A percentile compares a stretch with the other conserved stretches of the same genome.
Evolutionary conservation across 202 grass and related monocot genomes (phyloP).

Genomic region (Bolboschoenoplectus hybrid): DNA sequence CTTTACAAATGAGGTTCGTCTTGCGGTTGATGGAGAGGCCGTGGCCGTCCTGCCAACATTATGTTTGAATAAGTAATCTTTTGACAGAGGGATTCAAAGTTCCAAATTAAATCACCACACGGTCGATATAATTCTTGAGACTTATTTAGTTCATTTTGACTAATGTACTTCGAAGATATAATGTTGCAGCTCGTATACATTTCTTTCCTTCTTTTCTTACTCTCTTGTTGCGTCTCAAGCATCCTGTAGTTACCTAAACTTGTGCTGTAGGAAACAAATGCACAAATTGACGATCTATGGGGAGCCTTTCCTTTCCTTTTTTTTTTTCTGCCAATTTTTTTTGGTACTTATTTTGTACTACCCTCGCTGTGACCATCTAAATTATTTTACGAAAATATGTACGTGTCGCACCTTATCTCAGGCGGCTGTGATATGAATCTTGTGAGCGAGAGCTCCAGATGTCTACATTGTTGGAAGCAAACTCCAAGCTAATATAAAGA

Average conservation of each 20-base stretch:
- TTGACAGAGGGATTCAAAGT: neutral
- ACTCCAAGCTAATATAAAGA: neutral
- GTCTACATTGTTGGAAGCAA: neutral
- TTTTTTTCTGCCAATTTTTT: too few relatives aligned
- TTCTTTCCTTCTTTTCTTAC: neutral
- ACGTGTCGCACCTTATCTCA: neutral
- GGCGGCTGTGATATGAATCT: neutral
- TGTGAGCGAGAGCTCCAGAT: neutral
- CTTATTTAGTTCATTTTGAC: neutral
- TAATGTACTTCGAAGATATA: neutral
- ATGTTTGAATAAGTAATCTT: slow-evolving; percentile 26
- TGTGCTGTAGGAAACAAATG: neutral
- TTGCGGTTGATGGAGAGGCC: slow-evolving; percentile 61
- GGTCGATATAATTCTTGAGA: neutral
- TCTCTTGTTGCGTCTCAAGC: neutral
- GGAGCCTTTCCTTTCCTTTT: too few relatives aligned
- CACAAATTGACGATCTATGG: neutral
- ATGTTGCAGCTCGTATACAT: neutral
- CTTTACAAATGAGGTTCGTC: slow-evolving; percentile 42
- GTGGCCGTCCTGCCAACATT: slow-evolving; percentile 54
- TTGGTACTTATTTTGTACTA: too few relatives aligned
- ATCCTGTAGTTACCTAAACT: neutral
- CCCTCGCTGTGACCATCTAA: neutral
- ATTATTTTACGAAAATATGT: neutral
- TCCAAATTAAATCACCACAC: neutral